Conservation (phyloP, 768 basidiomycete species). For the Saitozyma sp. region DNA sequence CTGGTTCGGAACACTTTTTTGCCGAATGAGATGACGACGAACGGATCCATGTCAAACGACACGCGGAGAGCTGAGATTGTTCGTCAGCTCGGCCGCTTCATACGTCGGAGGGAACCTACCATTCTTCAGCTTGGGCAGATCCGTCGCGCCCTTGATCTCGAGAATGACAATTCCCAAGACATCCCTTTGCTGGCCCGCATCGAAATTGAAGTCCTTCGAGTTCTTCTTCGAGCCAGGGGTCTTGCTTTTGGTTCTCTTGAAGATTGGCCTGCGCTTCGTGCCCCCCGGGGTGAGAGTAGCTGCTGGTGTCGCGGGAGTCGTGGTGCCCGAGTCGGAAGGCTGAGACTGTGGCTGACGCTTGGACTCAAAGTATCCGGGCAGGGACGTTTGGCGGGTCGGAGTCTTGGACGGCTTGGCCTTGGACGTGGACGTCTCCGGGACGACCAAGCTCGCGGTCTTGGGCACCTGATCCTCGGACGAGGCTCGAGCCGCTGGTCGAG, state of each 20-base stretch:
- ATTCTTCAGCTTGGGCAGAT: conserved; percentile 81
- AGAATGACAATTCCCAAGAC: conserved; percentile 93
- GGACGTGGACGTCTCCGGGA: no score
- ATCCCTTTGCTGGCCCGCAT: conserved; percentile 65
- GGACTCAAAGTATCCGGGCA: no score
- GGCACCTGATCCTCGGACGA: no score
- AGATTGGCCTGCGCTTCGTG: background rate
- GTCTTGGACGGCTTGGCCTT: no score
- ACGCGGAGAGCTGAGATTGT: conserved; percentile 38
- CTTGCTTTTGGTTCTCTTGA: conserved; percentile 21
- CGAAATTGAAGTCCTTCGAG: conserved; percentile 60
- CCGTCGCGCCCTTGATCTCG: conserved; percentile 79
- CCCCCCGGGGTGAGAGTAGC: conserved; percentile 9
- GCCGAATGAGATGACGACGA: conserved; percentile 91
- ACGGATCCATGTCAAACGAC: conserved; percentile 86
- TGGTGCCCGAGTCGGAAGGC: conserved; percentile 5
- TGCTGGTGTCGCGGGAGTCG: conserved; percentile 12
- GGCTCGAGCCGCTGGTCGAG: no score
- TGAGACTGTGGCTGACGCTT: background rate
- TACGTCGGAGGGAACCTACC: conserved; percentile 59
- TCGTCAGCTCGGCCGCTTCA: conserved; percentile 5
- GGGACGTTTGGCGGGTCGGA: no score
- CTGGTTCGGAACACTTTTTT: conserved; percentile 92
- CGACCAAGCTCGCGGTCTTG: no score
- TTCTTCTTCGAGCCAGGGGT: conserved; percentile 40